phyloP scores from a whole-genome alignment of 768 basidiomycete species.

The Tylopilus sp. region DNA sequence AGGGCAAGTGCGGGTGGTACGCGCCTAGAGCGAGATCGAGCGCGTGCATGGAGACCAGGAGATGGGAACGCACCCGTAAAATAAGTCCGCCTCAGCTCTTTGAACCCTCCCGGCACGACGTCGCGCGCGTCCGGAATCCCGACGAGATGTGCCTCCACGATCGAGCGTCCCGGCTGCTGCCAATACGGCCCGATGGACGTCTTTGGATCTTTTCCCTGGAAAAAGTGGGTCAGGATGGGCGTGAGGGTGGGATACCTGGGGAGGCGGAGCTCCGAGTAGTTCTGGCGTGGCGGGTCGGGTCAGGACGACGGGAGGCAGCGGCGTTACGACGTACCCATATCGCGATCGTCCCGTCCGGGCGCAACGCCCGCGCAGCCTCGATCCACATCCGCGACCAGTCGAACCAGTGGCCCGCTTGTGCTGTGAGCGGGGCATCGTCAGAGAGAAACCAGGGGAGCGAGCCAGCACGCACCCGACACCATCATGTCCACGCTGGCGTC shows the following conservation, averaged over 20 bases:
- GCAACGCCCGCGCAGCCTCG: constrained; percentile 57
- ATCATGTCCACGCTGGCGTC: constrained; percentile 64
- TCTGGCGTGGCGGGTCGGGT: constrained; percentile 27
- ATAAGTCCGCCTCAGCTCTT: constrained; percentile 48
- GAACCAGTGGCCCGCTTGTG: constrained; percentile 85
- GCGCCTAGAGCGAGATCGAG: too few relatives aligned
- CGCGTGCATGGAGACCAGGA: too few relatives aligned
- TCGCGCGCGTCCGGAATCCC: constrained; percentile 56
- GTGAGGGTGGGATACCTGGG: constrained; percentile 55
- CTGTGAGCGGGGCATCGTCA: constrained; percentile 36
- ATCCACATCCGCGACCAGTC: constrained; percentile 70
- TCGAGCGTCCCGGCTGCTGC: constrained; percentile 75
- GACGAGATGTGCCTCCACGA: constrained; percentile 67
- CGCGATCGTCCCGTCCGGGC: constrained; percentile 60
- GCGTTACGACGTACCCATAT: constrained; percentile 54
- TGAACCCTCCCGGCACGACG: constrained; percentile 34
- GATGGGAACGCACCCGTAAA: constrained; percentile 49
- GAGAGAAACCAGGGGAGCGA: too few relatives aligned
- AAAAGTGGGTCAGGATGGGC: constrained; percentile 57
- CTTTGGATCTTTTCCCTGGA: constrained; percentile 52
- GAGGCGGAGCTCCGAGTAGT: constrained; percentile 73
- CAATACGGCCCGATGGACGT: constrained; percentile 70
- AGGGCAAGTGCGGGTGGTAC: constrained; percentile 38
- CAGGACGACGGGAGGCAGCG: not conserved
- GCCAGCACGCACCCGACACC: constrained; percentile 49